A percentile compares a stretch with the other conserved stretches of the same genome.
Evolutionary conservation across 1,139 yeast genomes (phyloP).

Genomic region (Taphrina betulina): DNA sequence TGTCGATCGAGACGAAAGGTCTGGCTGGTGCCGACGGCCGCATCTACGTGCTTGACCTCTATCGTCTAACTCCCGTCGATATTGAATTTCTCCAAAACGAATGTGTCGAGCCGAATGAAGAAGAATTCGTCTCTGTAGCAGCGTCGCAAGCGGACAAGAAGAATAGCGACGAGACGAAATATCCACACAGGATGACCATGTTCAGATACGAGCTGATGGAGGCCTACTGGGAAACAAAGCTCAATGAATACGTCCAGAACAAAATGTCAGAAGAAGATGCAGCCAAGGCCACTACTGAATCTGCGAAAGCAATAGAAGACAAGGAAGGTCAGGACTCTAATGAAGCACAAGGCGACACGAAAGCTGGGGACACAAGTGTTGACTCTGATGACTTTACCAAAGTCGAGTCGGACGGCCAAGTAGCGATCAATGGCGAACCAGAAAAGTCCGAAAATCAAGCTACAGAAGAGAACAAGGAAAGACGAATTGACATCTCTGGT

Average conservation of each 20-base stretch:
- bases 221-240: conserved; percentile 79
- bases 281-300: conserved; percentile 36
- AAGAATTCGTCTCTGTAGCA: conserved; percentile 5
- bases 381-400: conserved; percentile 23
- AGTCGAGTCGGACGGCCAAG: conserved; percentile 17
- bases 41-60: conserved; percentile 77
- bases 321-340: conserved; percentile 37
- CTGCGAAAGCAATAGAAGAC: conserved; percentile 37
- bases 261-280: conserved; percentile 38
- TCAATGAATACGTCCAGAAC: conserved; percentile 52
- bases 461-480: conserved; percentile 24
- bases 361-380: conserved; percentile 32
- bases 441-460: conserved; percentile 37
- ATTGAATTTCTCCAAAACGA: conserved; percentile 62
- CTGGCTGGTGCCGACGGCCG: conserved; percentile 82
- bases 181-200: conserved; percentile 78
- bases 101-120: conserved; percentile 12
- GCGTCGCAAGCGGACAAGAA: conserved; percentile 43
- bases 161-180: conserved; percentile 49
- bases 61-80: conserved; percentile 82
- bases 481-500: conserved; percentile 36
- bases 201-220: conserved; percentile 86
- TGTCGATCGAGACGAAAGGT: conserved; percentile 83
- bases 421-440: conserved; percentile 11
- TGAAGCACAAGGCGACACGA: conserved; percentile 36